Conservation (phyloP, 495 filamentous ascomycete species). For the Penicillium roqueforti region DNA sequence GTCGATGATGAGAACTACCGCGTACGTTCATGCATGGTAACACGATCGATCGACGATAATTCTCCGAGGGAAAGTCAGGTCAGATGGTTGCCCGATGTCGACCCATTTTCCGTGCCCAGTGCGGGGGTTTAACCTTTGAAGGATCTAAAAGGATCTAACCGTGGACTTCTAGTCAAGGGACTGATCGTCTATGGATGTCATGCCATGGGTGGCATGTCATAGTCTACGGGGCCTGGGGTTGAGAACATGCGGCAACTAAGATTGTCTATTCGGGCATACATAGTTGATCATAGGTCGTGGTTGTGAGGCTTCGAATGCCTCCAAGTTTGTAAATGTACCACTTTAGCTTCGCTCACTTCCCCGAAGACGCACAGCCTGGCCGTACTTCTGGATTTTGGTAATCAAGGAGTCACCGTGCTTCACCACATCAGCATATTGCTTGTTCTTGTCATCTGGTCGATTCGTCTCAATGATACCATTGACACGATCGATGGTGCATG, state of each 20-base stretch:
- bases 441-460: slow-evolving; percentile 96
- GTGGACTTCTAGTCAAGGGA: slow-evolving; percentile 3
- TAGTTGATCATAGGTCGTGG: slow-evolving; percentile 7
- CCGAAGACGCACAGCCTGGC: slow-evolving; percentile 87
- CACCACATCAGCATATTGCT: slow-evolving; percentile 95
- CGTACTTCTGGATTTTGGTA: slow-evolving; percentile 98
- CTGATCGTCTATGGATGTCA: neutral
- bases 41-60: slow-evolving; percentile 7
- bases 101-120: slow-evolving; percentile 5
- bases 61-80: slow-evolving; percentile 19
- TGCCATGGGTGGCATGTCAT: neutral
- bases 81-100: slow-evolving; percentile 12
- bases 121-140: neutral
- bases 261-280: slow-evolving; percentile 8
- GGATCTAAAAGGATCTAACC: no score
- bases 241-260: neutral
- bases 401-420: slow-evolving; percentile 96
- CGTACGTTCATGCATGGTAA: neutral
- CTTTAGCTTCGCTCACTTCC: slow-evolving; percentile 79
- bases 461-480: slow-evolving; percentile 98
- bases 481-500: slow-evolving; percentile 96
- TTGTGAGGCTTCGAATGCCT: slow-evolving; percentile 4
- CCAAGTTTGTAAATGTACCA: slow-evolving; percentile 4
- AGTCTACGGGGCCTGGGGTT: neutral
- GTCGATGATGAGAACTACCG: neutral